phyloP scores from a whole-genome alignment of 2,329 filamentous ascomycete species.

The Aspergillus terreus region DNA sequence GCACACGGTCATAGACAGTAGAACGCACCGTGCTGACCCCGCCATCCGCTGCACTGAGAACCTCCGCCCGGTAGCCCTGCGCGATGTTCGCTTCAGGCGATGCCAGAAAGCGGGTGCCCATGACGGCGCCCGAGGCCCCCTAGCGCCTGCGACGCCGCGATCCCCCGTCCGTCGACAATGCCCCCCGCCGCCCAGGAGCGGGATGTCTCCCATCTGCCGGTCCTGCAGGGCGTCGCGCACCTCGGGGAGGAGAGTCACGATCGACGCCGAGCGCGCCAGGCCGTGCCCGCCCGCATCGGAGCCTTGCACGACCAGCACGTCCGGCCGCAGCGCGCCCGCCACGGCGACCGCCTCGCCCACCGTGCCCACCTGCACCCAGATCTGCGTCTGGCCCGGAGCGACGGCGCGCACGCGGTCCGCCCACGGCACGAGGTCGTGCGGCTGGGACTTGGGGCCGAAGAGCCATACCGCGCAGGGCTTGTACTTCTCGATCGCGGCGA shows the following conservation, averaged over 20 bases:
- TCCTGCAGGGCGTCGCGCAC: constrained; percentile 39
- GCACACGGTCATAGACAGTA: constrained; percentile 51
- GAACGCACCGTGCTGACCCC: constrained; percentile 49
- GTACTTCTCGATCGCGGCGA: constrained; percentile 29
- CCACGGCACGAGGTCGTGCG: constrained; percentile 25
- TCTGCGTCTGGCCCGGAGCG: constrained; percentile 37
- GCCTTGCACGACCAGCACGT: constrained; percentile 53
- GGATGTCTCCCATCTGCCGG: constrained; percentile 29
- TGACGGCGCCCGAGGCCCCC: constrained; percentile 52
- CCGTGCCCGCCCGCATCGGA: constrained; percentile 55
- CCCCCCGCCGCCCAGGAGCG: constrained; percentile 54
- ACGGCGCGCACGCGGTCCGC: constrained; percentile 39
- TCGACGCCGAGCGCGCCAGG: constrained; percentile 42
- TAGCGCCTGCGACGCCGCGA: constrained; percentile 49
- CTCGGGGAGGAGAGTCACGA: constrained; percentile 51
- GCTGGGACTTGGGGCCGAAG: constrained; percentile 30
- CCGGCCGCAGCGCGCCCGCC: constrained; percentile 35
- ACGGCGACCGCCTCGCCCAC: constrained; percentile 46
- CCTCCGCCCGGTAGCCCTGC: constrained; percentile 48
- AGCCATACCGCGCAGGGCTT: constrained; percentile 39
- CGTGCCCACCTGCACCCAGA: constrained; percentile 54
- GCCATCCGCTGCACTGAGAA: constrained; percentile 50
- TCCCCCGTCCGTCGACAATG: constrained; percentile 50
- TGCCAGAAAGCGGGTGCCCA: constrained; percentile 65
- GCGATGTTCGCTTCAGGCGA: constrained; percentile 47